These are phyloP conservation scores for Sporothrix luriei DNA, from an alignment of 2,329 filamentous ascomycete genomes.

Conservation along the genomic window DNA sequence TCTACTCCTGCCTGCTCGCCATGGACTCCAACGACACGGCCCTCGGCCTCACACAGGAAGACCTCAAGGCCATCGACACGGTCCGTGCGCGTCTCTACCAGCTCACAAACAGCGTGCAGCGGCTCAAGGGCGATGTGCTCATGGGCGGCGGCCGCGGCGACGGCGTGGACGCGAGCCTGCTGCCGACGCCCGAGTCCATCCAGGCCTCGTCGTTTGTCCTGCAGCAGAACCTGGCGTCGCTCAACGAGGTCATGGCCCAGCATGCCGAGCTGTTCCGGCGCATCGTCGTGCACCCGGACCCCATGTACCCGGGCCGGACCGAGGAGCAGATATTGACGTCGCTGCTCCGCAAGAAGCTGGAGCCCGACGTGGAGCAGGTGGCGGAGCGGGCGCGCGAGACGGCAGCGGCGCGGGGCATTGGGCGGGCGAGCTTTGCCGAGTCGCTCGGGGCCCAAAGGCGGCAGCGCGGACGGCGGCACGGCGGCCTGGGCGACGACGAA, in stretches of 20 bases:
- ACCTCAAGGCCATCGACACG: conserved; percentile 70
- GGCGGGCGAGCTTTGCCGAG: conserved; percentile 39
- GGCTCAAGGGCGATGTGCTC: conserved; percentile 62
- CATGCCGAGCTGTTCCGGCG: conserved; percentile 69
- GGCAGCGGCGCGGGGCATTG: conserved; percentile 44
- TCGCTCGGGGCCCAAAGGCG: conserved; percentile 29
- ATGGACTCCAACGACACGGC: conserved; percentile 40
- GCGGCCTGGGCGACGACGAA: conserved; percentile 43
- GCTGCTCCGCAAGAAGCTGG: conserved; percentile 80
- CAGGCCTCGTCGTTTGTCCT: conserved; percentile 73
- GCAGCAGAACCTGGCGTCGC: conserved; percentile 67
- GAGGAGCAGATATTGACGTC: conserved; percentile 67
- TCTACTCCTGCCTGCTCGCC: background rate
- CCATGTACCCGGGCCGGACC: conserved; percentile 71
- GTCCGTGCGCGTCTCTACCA: conserved; percentile 69
- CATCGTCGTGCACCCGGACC: conserved; percentile 73
- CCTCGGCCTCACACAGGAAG: conserved; percentile 59
- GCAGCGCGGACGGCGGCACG: conserved; percentile 34
- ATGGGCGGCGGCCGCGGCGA: conserved; percentile 45
- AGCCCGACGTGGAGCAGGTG: conserved; percentile 74
- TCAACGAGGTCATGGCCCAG: conserved; percentile 66
- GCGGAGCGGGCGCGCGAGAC: conserved; percentile 64
- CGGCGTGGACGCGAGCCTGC: conserved; percentile 50
- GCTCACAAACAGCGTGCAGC: conserved; percentile 68
- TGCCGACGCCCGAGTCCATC: conserved; percentile 71